phyloP scores from a whole-genome alignment of 164 flowering plant species.

The Cinnamomum chago region DNA sequence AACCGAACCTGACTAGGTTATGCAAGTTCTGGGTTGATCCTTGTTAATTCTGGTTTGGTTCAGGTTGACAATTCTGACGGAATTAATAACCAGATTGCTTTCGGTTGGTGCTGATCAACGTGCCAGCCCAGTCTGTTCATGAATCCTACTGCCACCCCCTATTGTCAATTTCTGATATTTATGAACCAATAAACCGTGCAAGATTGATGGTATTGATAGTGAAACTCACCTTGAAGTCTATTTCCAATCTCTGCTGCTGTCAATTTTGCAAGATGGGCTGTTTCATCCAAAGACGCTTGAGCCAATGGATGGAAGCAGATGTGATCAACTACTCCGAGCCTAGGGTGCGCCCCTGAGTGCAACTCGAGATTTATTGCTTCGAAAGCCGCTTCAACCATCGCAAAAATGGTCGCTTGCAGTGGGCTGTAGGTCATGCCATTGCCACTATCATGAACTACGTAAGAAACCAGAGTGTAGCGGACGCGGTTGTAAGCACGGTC shows the following conservation, averaged over 20 bases:
- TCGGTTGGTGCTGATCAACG: too few species aligned
- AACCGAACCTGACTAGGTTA: too few species aligned
- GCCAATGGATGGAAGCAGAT: constrained; percentile 69
- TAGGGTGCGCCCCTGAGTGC: constrained; percentile 68
- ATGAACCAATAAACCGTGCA: not conserved
- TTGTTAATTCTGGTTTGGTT: too few species aligned
- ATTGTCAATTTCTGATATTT: not conserved
- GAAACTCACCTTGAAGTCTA: constrained; percentile 54
- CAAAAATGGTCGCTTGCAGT: constrained; percentile 47
- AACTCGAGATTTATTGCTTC: constrained; percentile 48
- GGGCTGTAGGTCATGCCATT: constrained; percentile 39
- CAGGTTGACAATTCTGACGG: too few species aligned
- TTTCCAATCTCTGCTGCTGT: constrained; percentile 57
- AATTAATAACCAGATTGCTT: too few species aligned
- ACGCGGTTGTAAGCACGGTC: constrained; percentile 59
- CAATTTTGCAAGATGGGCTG: constrained; percentile 60
- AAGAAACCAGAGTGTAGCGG: constrained; percentile 56
- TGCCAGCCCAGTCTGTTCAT: too few species aligned
- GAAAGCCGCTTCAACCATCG: constrained; percentile 63
- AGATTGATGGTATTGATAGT: not conserved
- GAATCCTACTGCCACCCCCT: too few species aligned
- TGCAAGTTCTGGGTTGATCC: too few species aligned
- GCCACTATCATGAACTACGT: constrained; percentile 33
- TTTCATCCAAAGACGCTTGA: constrained; percentile 59
- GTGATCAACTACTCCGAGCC: constrained; percentile 75